Evolutionary conservation across 2,329 filamentous ascomycete species (phyloP).

Genomic region (Colletotrichum lentis): DNA sequence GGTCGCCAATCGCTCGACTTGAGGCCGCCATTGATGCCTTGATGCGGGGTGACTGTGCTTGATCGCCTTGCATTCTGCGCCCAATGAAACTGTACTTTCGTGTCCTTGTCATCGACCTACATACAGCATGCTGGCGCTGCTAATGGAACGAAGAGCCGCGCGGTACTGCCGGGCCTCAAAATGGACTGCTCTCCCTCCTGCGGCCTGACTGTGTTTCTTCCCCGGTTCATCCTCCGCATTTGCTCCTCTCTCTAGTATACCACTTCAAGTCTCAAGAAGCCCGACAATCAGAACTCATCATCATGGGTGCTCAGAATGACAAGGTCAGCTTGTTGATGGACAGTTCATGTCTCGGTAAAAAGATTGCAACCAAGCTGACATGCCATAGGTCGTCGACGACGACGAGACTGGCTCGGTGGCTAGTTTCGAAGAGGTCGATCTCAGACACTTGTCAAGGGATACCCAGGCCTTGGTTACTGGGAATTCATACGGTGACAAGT

Average conservation of each 20-base stretch:
- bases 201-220: neutral
- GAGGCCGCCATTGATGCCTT: neutral
- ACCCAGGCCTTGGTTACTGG: slow-evolving; percentile 35
- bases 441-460: slow-evolving; percentile 16
- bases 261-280: neutral
- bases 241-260: neutral
- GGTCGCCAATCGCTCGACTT: slow-evolving; percentile 18
- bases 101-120: neutral
- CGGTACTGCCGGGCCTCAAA: neutral
- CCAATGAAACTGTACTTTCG: slow-evolving; percentile 8
- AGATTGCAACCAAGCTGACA: neutral
- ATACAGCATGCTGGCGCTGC: slow-evolving; percentile 5
- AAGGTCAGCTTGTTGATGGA: slow-evolving; percentile 13
- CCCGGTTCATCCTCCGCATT: neutral
- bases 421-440: slow-evolving; percentile 48
- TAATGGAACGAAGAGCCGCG: slow-evolving; percentile 14
- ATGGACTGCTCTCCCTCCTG: neutral
- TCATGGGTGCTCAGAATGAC: slow-evolving; percentile 24
- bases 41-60: slow-evolving; percentile 15
- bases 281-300: neutral
- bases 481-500: slow-evolving; percentile 41
- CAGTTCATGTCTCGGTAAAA: no score
- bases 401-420: slow-evolving; percentile 45
- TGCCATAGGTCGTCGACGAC: slow-evolving; percentile 31
- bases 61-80: slow-evolving; percentile 2